Evolutionary conservation across 352 stramenopile genomes (phyloP).

Genomic region (Plasmopara viticola): DNA sequence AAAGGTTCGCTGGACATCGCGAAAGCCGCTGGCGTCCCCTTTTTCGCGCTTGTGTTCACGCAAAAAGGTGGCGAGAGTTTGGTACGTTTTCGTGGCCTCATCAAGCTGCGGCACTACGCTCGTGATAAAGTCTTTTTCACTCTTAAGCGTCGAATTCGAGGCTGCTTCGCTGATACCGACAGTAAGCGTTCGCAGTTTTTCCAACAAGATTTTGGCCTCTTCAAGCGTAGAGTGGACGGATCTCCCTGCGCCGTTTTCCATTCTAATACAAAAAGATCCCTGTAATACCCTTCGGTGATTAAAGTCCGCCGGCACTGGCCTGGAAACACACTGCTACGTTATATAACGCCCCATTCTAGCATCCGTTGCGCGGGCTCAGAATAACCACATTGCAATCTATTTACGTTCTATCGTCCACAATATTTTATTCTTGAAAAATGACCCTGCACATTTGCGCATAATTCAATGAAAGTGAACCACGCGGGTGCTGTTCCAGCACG

Average conservation of each 20-base stretch:
- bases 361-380: too few species aligned
- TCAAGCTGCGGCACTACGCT: conserved; percentile 45
- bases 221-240: conserved; percentile 24
- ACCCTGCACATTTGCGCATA: too few species aligned
- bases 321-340: not conserved
- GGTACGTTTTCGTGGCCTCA: conserved; percentile 52
- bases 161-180: conserved; percentile 30
- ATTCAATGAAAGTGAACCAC: not conserved
- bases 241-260: not conserved
- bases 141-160: conserved; percentile 31
- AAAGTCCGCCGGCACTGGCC: not conserved
- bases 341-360: too few species aligned
- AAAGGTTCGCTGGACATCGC: conserved; percentile 51
- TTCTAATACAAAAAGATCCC: not conserved
- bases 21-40: conserved; percentile 40
- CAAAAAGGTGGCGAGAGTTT: conserved; percentile 52
- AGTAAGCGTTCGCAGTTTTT: conserved; percentile 33
- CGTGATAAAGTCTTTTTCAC: conserved; percentile 49
- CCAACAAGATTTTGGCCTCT: conserved; percentile 32
- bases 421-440: too few species aligned
- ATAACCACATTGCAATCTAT: too few species aligned
- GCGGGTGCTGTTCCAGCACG: conserved; percentile 21
- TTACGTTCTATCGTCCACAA: too few species aligned
- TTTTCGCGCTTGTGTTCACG: conserved; percentile 52
- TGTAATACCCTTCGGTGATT: not conserved